These are phyloP conservation scores for Aspergillus awamori DNA, from an alignment of 2,329 filamentous ascomycete genomes.

Conservation along the genomic window DNA sequence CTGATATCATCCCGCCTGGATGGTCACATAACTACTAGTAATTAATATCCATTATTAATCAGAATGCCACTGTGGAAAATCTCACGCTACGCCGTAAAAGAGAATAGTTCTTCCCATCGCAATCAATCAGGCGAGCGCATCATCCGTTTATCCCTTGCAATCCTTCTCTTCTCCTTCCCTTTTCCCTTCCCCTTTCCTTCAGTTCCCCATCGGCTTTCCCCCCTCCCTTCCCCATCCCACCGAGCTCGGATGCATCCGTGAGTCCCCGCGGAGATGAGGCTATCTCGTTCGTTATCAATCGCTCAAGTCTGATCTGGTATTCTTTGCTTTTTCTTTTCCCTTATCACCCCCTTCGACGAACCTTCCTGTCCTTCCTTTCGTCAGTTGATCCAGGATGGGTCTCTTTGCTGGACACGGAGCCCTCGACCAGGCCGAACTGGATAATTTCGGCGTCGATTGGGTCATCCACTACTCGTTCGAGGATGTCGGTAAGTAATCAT, in stretches of 20 bases:
- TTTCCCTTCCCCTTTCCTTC: conserved; percentile 2
- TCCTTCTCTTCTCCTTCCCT: conserved; percentile 8
- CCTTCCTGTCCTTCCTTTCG: neutral
- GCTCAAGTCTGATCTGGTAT: conserved; percentile 2
- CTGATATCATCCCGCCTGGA: neutral
- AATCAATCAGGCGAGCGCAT: neutral
- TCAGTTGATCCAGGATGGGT: conserved; percentile 26
- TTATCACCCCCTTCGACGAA: conserved; percentile 1
- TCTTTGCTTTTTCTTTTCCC: conserved; percentile 10
- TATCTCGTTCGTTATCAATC: conserved; percentile 6
- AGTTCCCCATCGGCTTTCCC: neutral
- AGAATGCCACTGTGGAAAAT: neutral
- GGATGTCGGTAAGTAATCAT: conserved; percentile 59
- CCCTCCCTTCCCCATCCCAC: neutral
- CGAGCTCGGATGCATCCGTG: conserved; percentile 10
- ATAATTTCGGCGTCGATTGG: conserved; percentile 79
- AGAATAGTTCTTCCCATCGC: neutral
- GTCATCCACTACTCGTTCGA: conserved; percentile 79
- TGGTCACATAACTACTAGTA: too few relatives aligned
- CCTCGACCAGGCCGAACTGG: conserved; percentile 36
- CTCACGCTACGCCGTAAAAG: neutral
- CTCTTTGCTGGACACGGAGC: conserved; percentile 28
- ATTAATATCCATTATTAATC: neutral
- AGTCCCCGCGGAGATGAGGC: conserved; percentile 11
- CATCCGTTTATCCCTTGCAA: conserved; percentile 10